Base-by-base conservation (phyloP, 805 yeast species). In the Lachancea waltii region DNA sequence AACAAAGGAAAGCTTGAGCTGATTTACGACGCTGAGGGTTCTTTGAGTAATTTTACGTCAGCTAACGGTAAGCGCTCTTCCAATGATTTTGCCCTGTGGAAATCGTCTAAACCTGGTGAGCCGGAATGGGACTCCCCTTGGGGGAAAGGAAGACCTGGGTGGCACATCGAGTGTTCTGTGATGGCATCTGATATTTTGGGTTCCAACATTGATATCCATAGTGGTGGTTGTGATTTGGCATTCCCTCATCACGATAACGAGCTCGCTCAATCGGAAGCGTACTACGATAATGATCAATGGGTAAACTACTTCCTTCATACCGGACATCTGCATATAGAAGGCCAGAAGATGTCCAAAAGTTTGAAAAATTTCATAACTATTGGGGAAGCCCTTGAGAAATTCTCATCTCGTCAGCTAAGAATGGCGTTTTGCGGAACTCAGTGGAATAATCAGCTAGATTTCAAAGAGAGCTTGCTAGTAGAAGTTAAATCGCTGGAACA, bases 241-340 rank as follows among this genome's bases (percentile, higher is more conserved):
- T 92, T 92, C 69, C 99, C 99, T 3, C 99, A 92, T 62, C 99
- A 92, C 64, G 99, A 92, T 63, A 92, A 92, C 56, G 99, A 92
- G 66, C 69, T 92, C 47, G 99, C 99, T 1, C 99, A 92, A 68
- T 74, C 89, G 19, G 99, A 92, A 62, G 97, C 97, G 5, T 81
- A 79, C 60, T 90, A 70, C 60, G 87, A 85, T 56, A 80, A 84
- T 62, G 65, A 76, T 35, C 98, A 92, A 65, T 92, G 99, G 99
- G 85, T 92, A 39, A 90, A 92, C 63, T 92, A 92, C 60, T 92
- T 92, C 65, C 63, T 92, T 62, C 99, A 92, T 62, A 86, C 95
- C 29, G 99, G 99, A 28, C 99, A 92, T 64, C 72, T 92, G 54
- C 98, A 92, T 60, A 92, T 92, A 50, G 97, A 92, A 63, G 99